These are phyloP conservation scores for Aspergillus funiculosus DNA, from an alignment of 495 filamentous ascomycete species.

Conservation along the genomic window DNA sequence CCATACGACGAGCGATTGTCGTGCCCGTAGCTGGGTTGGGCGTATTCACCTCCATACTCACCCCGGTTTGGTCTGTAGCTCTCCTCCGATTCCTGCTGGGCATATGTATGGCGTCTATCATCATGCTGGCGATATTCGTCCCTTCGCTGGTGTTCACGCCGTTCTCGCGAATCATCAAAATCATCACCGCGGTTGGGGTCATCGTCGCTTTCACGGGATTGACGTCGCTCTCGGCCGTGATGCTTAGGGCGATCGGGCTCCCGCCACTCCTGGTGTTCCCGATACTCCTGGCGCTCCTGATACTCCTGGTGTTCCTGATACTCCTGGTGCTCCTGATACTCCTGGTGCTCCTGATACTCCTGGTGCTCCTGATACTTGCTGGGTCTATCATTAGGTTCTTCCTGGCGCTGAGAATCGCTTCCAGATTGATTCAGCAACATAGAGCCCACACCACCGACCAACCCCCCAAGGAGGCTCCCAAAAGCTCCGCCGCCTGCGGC, in stretches of 20 bases:
- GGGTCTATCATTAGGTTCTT: too few species aligned
- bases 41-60: constrained; percentile 13
- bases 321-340: constrained; percentile 12
- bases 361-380: constrained; percentile 13
- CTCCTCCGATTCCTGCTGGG: constrained; percentile 6
- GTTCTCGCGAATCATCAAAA: constrained; percentile 1
- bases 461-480: constrained; percentile 47
- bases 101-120: background rate
- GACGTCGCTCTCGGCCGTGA: background rate
- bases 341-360: background rate
- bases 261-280: background rate
- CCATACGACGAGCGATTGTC: constrained; percentile 6
- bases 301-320: background rate
- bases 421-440: constrained; percentile 34
- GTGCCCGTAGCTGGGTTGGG: constrained; percentile 4
- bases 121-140: constrained; percentile 2
- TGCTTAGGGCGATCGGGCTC: background rate
- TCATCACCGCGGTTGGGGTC: constrained; percentile 1
- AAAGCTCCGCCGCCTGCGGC: constrained; percentile 44
- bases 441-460: constrained; percentile 44
- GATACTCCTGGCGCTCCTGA: background rate
- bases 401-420: background rate
- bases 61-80: constrained; percentile 16
- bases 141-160: background rate
- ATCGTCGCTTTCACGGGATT: background rate